Base-by-base conservation (phyloP, 805 yeast genomes). In the Jamesozyma jinghongensis region DNA sequence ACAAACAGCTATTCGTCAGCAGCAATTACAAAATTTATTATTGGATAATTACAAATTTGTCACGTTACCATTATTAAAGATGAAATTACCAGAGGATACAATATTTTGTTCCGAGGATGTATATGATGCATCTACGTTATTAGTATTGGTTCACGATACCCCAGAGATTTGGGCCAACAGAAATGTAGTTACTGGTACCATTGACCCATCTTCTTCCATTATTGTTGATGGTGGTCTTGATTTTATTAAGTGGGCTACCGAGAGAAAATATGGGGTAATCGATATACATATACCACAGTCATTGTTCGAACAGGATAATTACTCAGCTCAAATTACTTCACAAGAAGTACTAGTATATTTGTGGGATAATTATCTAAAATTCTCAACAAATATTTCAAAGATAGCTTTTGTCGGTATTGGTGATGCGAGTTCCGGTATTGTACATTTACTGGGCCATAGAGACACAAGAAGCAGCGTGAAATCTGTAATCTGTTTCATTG, bases 361-460 rank as follows among this genome's bases (percentile, higher is more conserved):
- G 14, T 92, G 97, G 96, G 97, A 90, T 59, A 85, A 87, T 57
- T 86, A 85, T 54, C 65, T 92, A 39, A 78, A 81, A 45, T 85
- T 81, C 56, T 84, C 87, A 50, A 54, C 57, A 30, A 73, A 74
- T 40, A 75, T 84, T 34, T 67, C 75, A 34, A 84, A 83, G 48
- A 59, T 92, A 26, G 79, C 84, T 1, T 78, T 90, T 56, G 72
- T 88, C 30, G 97, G 97, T 6, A 74, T 82, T 48, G 98, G 98
- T 31, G 94, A 86, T 42, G 79, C 96, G 0, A 83, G 85, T 53
- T 80, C 85, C 34, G 85, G 95, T 2, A 73, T 88, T 35, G 88
- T 90, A 1, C 92, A 88, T 61, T 66, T 90, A 19, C 74, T 83
- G 41, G 96, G 95, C 4, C 95, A 90, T 56, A 71, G 97, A 43